phyloP scores from a whole-genome alignment of 1,139 yeast genomes.

The Debaryomyces singareniensis region DNA sequence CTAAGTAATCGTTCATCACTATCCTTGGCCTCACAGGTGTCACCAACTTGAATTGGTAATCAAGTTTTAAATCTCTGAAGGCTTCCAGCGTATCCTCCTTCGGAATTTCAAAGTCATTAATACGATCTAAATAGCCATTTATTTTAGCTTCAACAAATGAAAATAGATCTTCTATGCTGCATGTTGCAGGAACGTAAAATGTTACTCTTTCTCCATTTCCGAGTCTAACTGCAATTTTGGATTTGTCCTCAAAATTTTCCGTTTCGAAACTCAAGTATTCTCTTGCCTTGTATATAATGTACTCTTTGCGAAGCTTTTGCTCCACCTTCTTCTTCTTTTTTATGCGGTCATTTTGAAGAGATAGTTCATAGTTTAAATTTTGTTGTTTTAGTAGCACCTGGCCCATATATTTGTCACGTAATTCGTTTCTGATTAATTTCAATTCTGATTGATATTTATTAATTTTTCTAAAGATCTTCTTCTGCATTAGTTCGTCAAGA shows the following conservation, averaged over 20 bases:
- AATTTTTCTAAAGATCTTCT: slow-evolving; percentile 36
- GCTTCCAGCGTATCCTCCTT: slow-evolving; percentile 15
- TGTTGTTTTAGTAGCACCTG: slow-evolving; percentile 67
- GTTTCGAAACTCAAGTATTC: slow-evolving; percentile 29
- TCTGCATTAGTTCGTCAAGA: slow-evolving; percentile 20
- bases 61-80: slow-evolving; percentile 19
- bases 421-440: slow-evolving; percentile 50
- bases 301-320: slow-evolving; percentile 21
- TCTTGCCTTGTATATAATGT: slow-evolving; percentile 42
- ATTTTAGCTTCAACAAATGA: slow-evolving; percentile 45
- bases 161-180: slow-evolving; percentile 50
- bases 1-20: slow-evolving; percentile 19
- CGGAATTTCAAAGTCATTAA: slow-evolving; percentile 17
- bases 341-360: slow-evolving; percentile 52
- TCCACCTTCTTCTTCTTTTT: slow-evolving; percentile 23
- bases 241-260: slow-evolving; percentile 22
- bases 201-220: slow-evolving; percentile 45
- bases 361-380: slow-evolving; percentile 68
- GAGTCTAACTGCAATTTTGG: slow-evolving; percentile 57
- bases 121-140: slow-evolving; percentile 23
- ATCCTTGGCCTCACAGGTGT: slow-evolving; percentile 38
- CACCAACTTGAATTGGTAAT: slow-evolving; percentile 25
- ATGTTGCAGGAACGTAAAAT: slow-evolving; percentile 40
- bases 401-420: slow-evolving; percentile 53
- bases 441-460: slow-evolving; percentile 59